A percentile compares a stretch with the other conserved stretches of the same genome.
Conservation (phyloP, 2,329 filamentous ascomycete genomes). For the Xylaria sp. region DNA sequence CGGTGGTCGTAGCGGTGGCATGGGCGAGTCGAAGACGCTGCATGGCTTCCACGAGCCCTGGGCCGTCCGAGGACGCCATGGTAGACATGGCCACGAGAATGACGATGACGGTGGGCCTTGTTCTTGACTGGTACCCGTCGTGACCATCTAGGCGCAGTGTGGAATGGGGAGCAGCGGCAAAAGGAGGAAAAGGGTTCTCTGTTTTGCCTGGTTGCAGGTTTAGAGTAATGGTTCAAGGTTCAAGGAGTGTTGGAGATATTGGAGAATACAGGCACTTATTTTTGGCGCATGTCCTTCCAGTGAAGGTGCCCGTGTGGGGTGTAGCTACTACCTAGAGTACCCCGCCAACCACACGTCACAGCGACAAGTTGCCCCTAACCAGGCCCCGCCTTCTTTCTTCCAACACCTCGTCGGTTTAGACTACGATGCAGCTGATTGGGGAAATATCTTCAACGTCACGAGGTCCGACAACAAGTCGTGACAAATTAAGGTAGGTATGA, state of each 20-base stretch:
- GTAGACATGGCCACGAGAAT: constrained; percentile 18
- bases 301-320: neutral
- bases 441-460: neutral
- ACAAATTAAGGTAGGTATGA: neutral
- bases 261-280: neutral
- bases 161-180: neutral
- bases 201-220: neutral
- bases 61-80: constrained; percentile 43
- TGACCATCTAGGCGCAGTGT: neutral
- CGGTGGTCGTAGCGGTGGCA: constrained; percentile 35
- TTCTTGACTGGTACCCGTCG: neutral
- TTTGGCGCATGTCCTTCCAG: neutral
- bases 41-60: constrained; percentile 61
- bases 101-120: neutral
- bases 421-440: too few relatives aligned
- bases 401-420: neutral
- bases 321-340: too few relatives aligned
- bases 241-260: constrained; percentile 5
- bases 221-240: neutral
- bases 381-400: neutral
- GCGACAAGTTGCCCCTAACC: too few relatives aligned
- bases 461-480: neutral
- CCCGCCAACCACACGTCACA: constrained; percentile 39
- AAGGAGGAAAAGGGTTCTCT: neutral
- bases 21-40: constrained; percentile 60